These are phyloP conservation scores for Fraxinus sp. DNA, from an alignment of 305 asterid genomes.

Conservation along the genomic window DNA sequence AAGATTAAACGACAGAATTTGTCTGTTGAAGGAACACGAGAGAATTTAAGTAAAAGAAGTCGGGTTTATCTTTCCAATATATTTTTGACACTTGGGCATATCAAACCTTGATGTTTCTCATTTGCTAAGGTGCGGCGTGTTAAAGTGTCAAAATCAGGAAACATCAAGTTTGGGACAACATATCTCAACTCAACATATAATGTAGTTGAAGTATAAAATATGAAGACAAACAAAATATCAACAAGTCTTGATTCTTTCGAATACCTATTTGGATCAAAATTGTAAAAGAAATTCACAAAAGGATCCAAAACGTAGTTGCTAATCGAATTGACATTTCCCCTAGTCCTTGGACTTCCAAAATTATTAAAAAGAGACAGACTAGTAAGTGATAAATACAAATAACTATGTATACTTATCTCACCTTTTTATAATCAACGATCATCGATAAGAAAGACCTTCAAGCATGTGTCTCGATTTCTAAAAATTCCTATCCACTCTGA, in stretches of 20 bases:
- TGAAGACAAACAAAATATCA: not conserved
- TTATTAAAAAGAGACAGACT: not conserved
- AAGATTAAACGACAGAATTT: not conserved
- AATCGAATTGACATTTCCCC: not conserved
- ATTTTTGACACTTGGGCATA: not conserved
- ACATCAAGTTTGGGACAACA: not conserved
- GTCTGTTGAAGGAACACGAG: not conserved
- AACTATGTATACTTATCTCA: not conserved
- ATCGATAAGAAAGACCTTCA: not conserved
- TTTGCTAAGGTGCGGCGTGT: not conserved
- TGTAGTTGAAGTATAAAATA: not conserved
- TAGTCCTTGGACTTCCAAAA: not conserved
- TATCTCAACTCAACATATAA: not conserved
- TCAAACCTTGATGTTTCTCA: not conserved
- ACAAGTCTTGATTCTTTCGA: not conserved
- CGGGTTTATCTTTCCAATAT: not conserved
- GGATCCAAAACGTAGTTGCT: not conserved
- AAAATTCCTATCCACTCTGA: not conserved
- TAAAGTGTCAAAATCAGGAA: no score
- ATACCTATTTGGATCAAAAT: not conserved
- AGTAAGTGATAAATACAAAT: no score
- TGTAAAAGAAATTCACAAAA: not conserved
- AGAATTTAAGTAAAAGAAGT: not conserved
- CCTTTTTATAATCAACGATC: not conserved
- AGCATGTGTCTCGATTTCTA: not conserved